These are phyloP conservation scores for Colletotrichum falcatum DNA, from an alignment of 2,329 filamentous ascomycete species.

Conservation along the genomic window DNA sequence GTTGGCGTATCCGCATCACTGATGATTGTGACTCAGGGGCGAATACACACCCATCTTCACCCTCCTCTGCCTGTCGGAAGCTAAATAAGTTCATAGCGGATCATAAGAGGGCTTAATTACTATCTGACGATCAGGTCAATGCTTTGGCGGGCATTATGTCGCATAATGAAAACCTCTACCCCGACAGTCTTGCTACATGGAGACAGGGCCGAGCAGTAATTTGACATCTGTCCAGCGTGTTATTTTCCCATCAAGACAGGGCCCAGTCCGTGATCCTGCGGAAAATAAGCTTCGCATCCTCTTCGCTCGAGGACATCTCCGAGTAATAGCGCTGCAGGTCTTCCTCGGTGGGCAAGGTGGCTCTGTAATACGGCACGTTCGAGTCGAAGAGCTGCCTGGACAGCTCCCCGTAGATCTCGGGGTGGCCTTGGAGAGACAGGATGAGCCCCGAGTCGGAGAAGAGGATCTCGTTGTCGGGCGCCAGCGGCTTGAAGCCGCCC, in stretches of 20 bases:
- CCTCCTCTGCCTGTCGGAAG: no score
- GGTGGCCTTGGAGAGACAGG: slow-evolving; percentile 33
- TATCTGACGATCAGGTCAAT: no score
- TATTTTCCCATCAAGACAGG: background rate
- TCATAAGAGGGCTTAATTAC: no score
- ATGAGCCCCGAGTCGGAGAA: slow-evolving; percentile 25
- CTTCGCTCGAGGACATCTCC: slow-evolving; percentile 26
- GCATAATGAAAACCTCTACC: background rate
- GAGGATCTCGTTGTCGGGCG: slow-evolving; percentile 27
- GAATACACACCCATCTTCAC: no score
- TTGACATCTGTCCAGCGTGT: background rate
- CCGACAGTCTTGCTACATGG: background rate
- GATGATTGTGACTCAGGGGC: no score
- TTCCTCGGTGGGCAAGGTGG: slow-evolving; percentile 23
- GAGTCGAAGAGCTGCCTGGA: slow-evolving; percentile 29
- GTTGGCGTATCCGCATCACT: no score
- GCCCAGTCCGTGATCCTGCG: slow-evolving; percentile 20
- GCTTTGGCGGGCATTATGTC: no score
- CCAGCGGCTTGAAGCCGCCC: slow-evolving; percentile 24
- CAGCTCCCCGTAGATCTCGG: slow-evolving; percentile 36
- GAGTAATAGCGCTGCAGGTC: slow-evolving; percentile 29
- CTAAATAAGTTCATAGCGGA: no score
- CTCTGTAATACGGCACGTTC: slow-evolving; percentile 25
- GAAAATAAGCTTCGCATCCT: slow-evolving; percentile 24
- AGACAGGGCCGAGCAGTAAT: no score